Evolutionary conservation across 2,329 filamentous ascomycete genomes (phyloP), one percentile per base, ranked within the genome.

Genomic region (Fusarium nygamai): DNA sequence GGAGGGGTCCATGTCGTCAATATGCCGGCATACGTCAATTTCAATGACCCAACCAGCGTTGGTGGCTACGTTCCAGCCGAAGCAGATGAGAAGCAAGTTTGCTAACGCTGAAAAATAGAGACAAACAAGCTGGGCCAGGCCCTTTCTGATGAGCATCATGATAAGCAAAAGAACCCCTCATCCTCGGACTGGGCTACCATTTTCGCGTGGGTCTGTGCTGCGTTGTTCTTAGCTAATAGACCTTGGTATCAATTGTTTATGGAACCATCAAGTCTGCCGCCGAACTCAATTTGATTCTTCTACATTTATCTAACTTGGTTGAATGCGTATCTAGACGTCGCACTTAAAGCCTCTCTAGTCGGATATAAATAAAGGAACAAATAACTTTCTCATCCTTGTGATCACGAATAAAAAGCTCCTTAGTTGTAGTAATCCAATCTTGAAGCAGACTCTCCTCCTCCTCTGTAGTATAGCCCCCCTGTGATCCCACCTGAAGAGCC

Each of bases 361-460:
- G 43, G 16, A 24, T 24, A 20, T 63, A 58, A 16, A 48, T n/a
- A 29, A 63, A 63, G 6, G 53, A 63, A 8, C 61, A 63, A 14
- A 41, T 36, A 14, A 59, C 34, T 5, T 63, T n/a, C 10, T 63
- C 8, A 39, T 63, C 41, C 24, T 34, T 62, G 16, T 62, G 24
- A 46, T 62, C 24, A 17, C 50, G 60, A 3, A 62, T 46, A 12
- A 62, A 62, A 8, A 33, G 1, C 17, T n/a, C 27, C 33, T 47
- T 63, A 4, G 61, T 63, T 22, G 12, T 39, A n/a, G 39, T 20
- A 13, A 57, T 17, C 60, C 50, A 62, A 20, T 47, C 39, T 6
- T 19, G 22, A 17, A 62, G 29, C 4, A 62, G 20, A 12, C 6
- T 5, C 13, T 57, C 19, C 3, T 62, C 60, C 5, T 62, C 50